Conservation (phyloP, 2,329 filamentous ascomycete species). For the Gnomoniopsis sp. region DNA sequence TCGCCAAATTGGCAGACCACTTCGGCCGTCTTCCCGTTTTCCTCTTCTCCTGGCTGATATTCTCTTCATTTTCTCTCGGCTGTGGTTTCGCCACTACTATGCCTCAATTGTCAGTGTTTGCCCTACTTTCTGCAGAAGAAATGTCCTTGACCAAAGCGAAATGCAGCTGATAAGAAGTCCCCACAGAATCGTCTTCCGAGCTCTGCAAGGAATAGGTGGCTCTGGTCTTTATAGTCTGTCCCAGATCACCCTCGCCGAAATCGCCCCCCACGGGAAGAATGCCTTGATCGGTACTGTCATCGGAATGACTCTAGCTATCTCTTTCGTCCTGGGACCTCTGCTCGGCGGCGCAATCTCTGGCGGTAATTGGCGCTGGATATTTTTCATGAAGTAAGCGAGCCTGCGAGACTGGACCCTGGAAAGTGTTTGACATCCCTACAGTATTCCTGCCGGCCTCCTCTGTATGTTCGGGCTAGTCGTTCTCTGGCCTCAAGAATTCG, state of each 20-base stretch:
- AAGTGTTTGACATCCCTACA: slow-evolving; percentile 16
- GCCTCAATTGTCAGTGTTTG: slow-evolving; percentile 43
- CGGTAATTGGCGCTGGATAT: slow-evolving; percentile 57
- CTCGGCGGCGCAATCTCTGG: slow-evolving; percentile 55
- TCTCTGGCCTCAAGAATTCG: slow-evolving; percentile 40
- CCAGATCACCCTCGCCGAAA: slow-evolving; percentile 54
- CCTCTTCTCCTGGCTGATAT: slow-evolving; percentile 49
- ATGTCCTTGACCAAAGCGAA: not conserved
- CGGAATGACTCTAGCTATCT: slow-evolving; percentile 52
- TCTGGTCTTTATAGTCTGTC: slow-evolving; percentile 60
- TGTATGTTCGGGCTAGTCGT: slow-evolving; percentile 38
- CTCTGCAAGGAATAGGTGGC: slow-evolving; percentile 58
- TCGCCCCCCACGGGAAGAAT: slow-evolving; percentile 50
- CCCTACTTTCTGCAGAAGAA: not conserved
- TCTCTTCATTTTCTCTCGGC: slow-evolving; percentile 52
- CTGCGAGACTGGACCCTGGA: not conserved
- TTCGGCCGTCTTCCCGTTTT: slow-evolving; percentile 52
- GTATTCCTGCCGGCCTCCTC: slow-evolving; percentile 10
- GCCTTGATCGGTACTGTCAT: slow-evolving; percentile 53
- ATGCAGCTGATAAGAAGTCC: slow-evolving; percentile 13
- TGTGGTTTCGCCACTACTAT: slow-evolving; percentile 49
- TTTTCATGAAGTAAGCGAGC: slow-evolving; percentile 55
- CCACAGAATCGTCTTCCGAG: slow-evolving; percentile 53
- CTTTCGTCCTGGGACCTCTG: slow-evolving; percentile 57
- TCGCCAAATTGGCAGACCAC: slow-evolving; percentile 58